Conservation (phyloP, 139 green algal genomes). For the Coelastrella sp. region DNA sequence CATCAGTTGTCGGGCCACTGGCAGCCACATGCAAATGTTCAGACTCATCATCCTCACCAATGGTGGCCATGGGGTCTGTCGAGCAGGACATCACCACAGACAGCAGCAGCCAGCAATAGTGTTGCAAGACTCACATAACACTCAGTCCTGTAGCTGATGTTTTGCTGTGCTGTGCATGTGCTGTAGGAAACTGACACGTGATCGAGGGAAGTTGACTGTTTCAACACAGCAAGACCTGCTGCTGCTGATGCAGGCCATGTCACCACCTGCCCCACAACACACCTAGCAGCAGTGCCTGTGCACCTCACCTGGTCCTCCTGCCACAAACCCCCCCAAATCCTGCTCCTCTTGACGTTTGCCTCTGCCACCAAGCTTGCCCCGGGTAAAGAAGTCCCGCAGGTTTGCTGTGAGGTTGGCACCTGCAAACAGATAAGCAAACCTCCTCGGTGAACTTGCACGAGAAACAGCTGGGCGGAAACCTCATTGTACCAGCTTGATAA, state of each 20-base stretch:
- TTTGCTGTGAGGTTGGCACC: constrained; percentile 57
- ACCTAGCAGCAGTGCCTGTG: neutral
- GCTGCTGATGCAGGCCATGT: neutral
- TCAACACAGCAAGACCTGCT: neutral
- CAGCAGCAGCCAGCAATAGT: neutral
- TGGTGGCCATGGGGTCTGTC: constrained; percentile 50
- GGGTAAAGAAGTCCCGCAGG: constrained; percentile 57
- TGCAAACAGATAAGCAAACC: neutral
- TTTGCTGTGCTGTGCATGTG: too few species aligned
- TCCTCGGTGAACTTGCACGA: too few species aligned
- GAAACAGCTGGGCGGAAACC: too few species aligned
- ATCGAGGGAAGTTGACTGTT: too few species aligned
- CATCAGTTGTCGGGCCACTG: neutral
- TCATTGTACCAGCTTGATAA: too few species aligned
- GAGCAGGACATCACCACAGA: neutral
- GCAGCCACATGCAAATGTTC: neutral
- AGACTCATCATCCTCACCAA: constrained; percentile 53
- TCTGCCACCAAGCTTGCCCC: constrained; percentile 40
- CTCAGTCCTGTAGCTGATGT: too few species aligned
- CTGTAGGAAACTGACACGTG: too few species aligned
- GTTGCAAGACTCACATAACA: too few species aligned
- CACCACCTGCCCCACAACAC: neutral
- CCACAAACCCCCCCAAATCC: constrained; percentile 64
- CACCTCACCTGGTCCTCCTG: neutral
- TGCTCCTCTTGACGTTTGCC: constrained; percentile 57